These are phyloP conservation scores for Cytospora chrysosperma DNA, from an alignment of 2,329 filamentous ascomycete genomes.

Conservation along the genomic window DNA sequence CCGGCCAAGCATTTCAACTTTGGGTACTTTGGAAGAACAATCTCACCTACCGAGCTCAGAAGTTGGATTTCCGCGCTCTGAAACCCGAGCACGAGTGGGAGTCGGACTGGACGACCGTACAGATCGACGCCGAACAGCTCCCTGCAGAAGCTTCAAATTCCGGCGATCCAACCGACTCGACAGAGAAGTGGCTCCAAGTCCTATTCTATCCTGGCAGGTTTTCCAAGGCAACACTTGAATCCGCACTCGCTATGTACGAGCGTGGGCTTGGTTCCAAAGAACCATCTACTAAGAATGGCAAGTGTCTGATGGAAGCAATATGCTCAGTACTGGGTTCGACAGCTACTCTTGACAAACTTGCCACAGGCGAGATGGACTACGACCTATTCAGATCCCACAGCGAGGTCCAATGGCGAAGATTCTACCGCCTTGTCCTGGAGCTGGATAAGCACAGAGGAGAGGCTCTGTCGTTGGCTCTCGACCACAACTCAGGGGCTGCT, in stretches of 20 bases:
- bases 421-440: conserved; percentile 82
- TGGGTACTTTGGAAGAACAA: conserved; percentile 88
- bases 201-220: conserved; percentile 84
- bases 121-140: conserved; percentile 56
- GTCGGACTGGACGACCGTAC: conserved; percentile 68
- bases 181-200: conserved; percentile 82
- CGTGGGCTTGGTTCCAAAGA: conserved; percentile 53
- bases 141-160: conserved; percentile 58
- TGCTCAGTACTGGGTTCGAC: conserved; percentile 70
- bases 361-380: conserved; percentile 69
- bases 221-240: conserved; percentile 75
- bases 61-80: conserved; percentile 57
- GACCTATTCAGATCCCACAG: conserved; percentile 71
- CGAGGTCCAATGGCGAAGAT: conserved; percentile 84
- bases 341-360: conserved; percentile 60
- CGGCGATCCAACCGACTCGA: conserved; percentile 66
- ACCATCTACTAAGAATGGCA: conserved; percentile 43
- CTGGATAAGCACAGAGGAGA: conserved; percentile 84
- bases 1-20: conserved; percentile 56
- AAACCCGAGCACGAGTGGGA: conserved; percentile 57
- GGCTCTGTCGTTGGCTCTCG: conserved; percentile 73
- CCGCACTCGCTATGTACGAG: conserved; percentile 79
- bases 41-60: conserved; percentile 72
- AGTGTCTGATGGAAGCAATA: conserved; percentile 72
- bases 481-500: conserved; percentile 67